These are phyloP conservation scores for Aureoboletus auriporus DNA, from an alignment of 768 basidiomycete genomes.

Conservation along the genomic window DNA sequence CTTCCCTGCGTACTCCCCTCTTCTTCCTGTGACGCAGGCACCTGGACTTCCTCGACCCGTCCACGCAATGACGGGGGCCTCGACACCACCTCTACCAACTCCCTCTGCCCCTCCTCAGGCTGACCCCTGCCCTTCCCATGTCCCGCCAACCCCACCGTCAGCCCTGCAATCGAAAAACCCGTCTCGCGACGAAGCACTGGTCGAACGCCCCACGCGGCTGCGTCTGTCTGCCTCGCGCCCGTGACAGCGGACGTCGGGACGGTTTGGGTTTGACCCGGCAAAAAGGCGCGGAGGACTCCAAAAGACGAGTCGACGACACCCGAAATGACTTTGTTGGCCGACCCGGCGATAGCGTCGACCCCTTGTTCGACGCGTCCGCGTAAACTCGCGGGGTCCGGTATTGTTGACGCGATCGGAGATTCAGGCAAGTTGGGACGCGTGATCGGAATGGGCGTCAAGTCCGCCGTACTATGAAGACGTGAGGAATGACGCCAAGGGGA, in stretches of 20 bases:
- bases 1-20: conserved; percentile 8
- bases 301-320: conserved; percentile 91
- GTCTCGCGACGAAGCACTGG: conserved; percentile 63
- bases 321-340: conserved; percentile 71
- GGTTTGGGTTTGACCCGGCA: conserved; percentile 40
- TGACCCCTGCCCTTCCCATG: conserved; percentile 6
- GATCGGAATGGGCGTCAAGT: conserved; percentile 78
- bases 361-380: conserved; percentile 76
- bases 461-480: conserved; percentile 52
- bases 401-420: conserved; percentile 33
- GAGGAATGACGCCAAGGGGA: neutral
- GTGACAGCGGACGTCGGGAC: too few relatives aligned
- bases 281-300: conserved; percentile 76
- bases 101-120: conserved; percentile 39
- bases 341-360: conserved; percentile 75
- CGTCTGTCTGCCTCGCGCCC: too few relatives aligned
- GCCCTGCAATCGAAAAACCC: conserved; percentile 78
- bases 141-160: conserved; percentile 61
- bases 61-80: conserved; percentile 40
- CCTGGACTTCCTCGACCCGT: conserved; percentile 17
- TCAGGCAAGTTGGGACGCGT: conserved; percentile 46
- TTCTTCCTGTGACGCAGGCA: neutral
- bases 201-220: too few relatives aligned
- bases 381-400: conserved; percentile 49
- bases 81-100: conserved; percentile 54